Evolutionary conservation across 257 asterid genomes (phyloP).

Genomic region (Buddleja alternifolia): DNA sequence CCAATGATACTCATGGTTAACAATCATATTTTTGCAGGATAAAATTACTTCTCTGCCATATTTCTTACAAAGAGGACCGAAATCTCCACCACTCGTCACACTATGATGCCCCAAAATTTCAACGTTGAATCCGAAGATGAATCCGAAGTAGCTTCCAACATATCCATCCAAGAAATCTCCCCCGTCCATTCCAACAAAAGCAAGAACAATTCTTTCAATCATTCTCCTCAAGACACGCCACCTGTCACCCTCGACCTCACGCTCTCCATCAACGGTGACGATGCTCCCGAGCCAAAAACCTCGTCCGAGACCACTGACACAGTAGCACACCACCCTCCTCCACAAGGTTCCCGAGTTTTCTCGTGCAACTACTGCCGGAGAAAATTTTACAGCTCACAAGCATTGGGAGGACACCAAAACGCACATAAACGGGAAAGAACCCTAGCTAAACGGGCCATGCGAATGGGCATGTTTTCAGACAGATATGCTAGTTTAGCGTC

Average conservation of each 20-base stretch:
- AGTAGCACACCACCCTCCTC: conserved; percentile 43
- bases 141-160: conserved; percentile 68
- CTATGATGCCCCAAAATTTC: conserved; percentile 55
- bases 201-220: conserved; percentile 40
- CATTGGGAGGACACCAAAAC: conserved; percentile 94
- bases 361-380: conserved; percentile 92
- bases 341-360: conserved; percentile 59
- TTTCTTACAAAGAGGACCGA: background rate
- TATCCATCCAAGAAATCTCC: conserved; percentile 50
- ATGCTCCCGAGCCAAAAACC: conserved; percentile 31
- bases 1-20: background rate
- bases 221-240: conserved; percentile 21
- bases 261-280: conserved; percentile 52
- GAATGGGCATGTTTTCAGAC: conserved; percentile 83
- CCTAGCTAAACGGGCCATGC: conserved; percentile 84
- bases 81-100: background rate
- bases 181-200: conserved; percentile 48
- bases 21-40: background rate
- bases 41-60: background rate
- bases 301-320: conserved; percentile 24
- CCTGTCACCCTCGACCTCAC: conserved; percentile 74
- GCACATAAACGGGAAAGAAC: conserved; percentile 96
- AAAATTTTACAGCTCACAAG: conserved; percentile 94
- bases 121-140: conserved; percentile 78
- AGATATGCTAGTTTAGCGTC: conserved; percentile 84